phyloP scores from a whole-genome alignment of 1,139 yeast genomes.

The Saccharomyces pastorianus region DNA sequence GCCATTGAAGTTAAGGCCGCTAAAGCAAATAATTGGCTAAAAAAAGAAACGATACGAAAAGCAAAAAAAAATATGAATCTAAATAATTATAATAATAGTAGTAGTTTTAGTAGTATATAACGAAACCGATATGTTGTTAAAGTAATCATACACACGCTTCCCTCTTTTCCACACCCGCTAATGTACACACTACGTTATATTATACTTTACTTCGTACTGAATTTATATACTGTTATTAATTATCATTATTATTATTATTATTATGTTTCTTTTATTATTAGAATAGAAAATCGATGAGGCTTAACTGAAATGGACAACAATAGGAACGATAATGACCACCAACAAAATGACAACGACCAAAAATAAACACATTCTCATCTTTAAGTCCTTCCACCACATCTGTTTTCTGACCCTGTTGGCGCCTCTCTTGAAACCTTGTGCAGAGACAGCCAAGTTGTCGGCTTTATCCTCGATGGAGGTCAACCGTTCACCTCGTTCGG shows the following conservation, averaged over 20 bases:
- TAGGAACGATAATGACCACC: conserved; percentile 86
- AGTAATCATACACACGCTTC: background rate
- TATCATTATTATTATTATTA: background rate
- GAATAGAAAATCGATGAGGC: background rate
- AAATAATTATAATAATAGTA: background rate
- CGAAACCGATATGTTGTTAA: background rate
- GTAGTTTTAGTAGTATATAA: background rate
- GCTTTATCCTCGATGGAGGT: conserved; percentile 92
- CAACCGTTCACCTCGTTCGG: conserved; percentile 87
- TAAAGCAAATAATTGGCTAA: background rate
- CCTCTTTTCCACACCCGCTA: too few relatives aligned
- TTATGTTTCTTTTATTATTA: background rate
- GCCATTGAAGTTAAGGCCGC: conserved; percentile 3
- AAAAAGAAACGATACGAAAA: background rate
- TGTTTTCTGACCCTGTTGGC: conserved; percentile 97
- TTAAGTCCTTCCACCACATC: conserved; percentile 99
- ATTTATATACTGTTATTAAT: background rate
- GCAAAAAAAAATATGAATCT: background rate
- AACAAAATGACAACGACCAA: conserved; percentile 71
- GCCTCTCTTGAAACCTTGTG: conserved; percentile 93
- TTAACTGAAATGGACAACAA: conserved; percentile 75
- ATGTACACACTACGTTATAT: background rate
- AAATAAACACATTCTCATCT: conserved; percentile 88
- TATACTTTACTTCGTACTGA: background rate
- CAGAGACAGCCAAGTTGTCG: conserved; percentile 84